Percentiles rank a stretch among this genome's conserved stretches.
phyloP scores from a whole-genome alignment of 768 basidiomycete species.

The Amanita brunnescens region DNA sequence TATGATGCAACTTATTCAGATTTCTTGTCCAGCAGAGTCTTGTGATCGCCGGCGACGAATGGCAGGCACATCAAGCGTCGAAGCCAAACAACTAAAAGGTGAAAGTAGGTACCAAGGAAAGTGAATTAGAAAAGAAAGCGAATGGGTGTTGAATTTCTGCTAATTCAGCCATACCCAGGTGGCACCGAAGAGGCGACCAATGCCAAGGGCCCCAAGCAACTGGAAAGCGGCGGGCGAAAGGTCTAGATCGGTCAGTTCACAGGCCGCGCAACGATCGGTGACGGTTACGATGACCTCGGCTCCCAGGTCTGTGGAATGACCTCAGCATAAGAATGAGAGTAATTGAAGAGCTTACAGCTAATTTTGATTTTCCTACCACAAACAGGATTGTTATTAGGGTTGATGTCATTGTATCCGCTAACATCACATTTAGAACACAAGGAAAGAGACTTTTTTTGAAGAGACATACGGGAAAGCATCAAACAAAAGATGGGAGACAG shows the following conservation, averaged over 20 bases:
- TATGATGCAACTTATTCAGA: conserved; percentile 12
- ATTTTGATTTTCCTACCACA: conserved; percentile 42
- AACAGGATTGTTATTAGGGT: conserved; percentile 74
- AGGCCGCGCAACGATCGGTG: conserved; percentile 58
- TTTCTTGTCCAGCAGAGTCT: conserved; percentile 11
- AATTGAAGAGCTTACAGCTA: conserved; percentile 35
- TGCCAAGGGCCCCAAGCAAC: conserved; percentile 27
- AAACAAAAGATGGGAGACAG: conserved; percentile 46
- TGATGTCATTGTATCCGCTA: conserved; percentile 45
- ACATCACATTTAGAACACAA: conserved; percentile 2
- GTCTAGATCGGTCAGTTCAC: conserved; percentile 45
- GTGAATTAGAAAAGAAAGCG: conserved; percentile 9
- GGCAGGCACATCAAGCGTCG: conserved; percentile 20
- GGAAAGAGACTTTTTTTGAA: neutral
- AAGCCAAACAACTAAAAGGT: conserved; percentile 9
- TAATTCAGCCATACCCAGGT: conserved; percentile 37
- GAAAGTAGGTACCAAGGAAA: conserved; percentile 2
- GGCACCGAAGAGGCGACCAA: conserved; percentile 45
- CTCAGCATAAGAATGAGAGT: conserved; percentile 2
- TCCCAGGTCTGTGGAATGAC: conserved; percentile 36
- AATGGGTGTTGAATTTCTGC: neutral
- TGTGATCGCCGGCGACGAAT: conserved; percentile 12
- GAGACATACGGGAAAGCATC: conserved; percentile 51
- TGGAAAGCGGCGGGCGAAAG: conserved; percentile 53
- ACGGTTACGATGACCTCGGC: conserved; percentile 39